phyloP scores from a whole-genome alignment of 1,139 yeast species.

The Petasospora rhodanensis region DNA sequence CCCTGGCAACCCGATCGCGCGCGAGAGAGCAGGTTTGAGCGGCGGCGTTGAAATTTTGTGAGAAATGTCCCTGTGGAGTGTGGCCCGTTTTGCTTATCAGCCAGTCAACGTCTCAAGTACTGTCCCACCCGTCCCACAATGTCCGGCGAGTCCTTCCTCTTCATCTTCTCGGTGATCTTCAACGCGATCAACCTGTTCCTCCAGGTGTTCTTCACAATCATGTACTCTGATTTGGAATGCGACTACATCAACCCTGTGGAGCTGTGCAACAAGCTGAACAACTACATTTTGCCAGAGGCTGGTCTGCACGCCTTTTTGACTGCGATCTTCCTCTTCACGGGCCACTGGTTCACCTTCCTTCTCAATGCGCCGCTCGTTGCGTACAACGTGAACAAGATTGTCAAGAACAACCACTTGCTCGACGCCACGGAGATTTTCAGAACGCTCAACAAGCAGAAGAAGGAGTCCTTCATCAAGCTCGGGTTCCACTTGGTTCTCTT shows the following conservation, averaged over 20 bases:
- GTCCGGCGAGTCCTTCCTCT: constrained; percentile 37
- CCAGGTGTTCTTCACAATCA: constrained; percentile 89
- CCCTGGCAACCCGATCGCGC: too few relatives aligned
- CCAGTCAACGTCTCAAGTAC: too few relatives aligned
- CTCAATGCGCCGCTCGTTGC: constrained; percentile 84
- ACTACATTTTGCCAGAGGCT: constrained; percentile 89
- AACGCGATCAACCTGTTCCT: constrained; percentile 85
- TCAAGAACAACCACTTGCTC: constrained; percentile 76
- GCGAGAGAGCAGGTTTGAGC: too few relatives aligned
- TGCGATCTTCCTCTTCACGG: constrained; percentile 70
- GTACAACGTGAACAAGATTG: constrained; percentile 66
- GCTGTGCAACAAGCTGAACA: constrained; percentile 87
- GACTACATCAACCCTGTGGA: constrained; percentile 97
- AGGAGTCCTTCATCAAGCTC: constrained; percentile 83
- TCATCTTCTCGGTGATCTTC: constrained; percentile 76
- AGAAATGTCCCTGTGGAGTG: too few relatives aligned
- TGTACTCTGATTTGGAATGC: constrained; percentile 90
- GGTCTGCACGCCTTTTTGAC: constrained; percentile 75
- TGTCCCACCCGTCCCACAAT: too few relatives aligned
- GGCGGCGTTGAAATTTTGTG: constrained; percentile 1
- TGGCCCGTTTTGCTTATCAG: too few relatives aligned
- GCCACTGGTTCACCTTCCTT: constrained; percentile 89
- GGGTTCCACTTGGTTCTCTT: constrained; percentile 90
- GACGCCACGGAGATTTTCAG: constrained; percentile 98
- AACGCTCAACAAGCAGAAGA: constrained; percentile 88